Conservation (phyloP, 257 asterid species). For the Eustoma russellianum region DNA sequence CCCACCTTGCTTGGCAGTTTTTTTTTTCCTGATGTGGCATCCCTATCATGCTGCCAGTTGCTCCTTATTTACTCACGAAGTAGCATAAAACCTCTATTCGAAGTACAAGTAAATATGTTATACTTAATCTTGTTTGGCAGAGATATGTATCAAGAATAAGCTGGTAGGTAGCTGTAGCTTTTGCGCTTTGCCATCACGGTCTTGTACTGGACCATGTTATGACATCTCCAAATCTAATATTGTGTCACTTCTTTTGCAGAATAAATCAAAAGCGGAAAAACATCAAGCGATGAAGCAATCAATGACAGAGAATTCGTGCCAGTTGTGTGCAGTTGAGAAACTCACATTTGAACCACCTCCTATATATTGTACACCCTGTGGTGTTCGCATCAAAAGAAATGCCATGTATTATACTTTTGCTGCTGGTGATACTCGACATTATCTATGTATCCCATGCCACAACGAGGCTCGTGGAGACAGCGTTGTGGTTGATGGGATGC, state of each 20-base stretch:
- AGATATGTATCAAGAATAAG: background rate
- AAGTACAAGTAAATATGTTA: background rate
- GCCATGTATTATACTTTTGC: conserved; percentile 86
- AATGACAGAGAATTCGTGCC: conserved; percentile 93
- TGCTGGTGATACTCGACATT: conserved; percentile 84
- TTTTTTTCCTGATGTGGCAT: too few species aligned
- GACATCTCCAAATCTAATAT: background rate
- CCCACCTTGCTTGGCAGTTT: too few species aligned
- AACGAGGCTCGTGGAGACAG: conserved; percentile 88
- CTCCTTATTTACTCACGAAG: too few species aligned
- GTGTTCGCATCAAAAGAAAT: conserved; percentile 90
- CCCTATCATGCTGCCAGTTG: too few species aligned
- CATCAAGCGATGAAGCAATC: conserved; percentile 90
- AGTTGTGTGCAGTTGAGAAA: conserved; percentile 97
- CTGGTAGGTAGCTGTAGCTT: background rate
- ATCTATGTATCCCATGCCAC: conserved; percentile 84
- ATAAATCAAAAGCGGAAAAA: conserved; percentile 89
- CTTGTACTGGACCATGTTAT: too few species aligned
- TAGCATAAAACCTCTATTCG: background rate
- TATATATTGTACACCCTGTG: conserved; percentile 86
- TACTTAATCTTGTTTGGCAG: too few species aligned
- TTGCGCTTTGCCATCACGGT: background rate
- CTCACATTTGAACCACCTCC: conserved; percentile 98
- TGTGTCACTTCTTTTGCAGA: conserved; percentile 34
- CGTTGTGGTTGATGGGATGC: conserved; percentile 54